A percentile compares a stretch with the other conserved stretches of the same genome.
These are phyloP conservation scores for Teunomyces tritomae DNA, from an alignment of 805 yeast species.

Conservation along the genomic window DNA sequence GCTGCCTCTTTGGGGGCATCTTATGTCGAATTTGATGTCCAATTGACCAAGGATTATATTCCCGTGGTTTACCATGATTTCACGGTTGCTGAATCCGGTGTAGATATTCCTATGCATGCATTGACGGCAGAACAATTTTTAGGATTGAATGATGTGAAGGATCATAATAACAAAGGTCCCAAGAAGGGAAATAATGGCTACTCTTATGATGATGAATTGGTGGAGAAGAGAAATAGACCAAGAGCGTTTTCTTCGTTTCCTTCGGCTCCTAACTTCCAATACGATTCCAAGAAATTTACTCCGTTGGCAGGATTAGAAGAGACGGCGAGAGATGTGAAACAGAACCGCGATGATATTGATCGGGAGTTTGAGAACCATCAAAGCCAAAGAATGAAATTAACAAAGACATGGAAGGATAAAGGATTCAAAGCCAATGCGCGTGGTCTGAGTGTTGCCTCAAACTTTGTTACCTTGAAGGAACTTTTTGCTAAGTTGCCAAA, in stretches of 20 bases:
- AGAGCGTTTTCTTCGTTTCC: constrained; percentile 38
- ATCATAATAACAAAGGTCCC: not conserved
- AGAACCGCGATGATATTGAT: constrained; percentile 28
- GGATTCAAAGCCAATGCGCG: constrained; percentile 92
- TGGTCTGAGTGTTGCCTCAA: constrained; percentile 86
- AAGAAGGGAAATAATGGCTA: constrained; percentile 14
- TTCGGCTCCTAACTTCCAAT: constrained; percentile 28
- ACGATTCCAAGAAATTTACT: constrained; percentile 5
- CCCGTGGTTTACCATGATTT: constrained; percentile 97
- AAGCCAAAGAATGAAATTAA: constrained; percentile 70
- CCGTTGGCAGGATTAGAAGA: constrained; percentile 6
- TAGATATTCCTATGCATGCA: constrained; percentile 93
- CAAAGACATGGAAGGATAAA: constrained; percentile 83
- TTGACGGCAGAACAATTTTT: constrained; percentile 86
- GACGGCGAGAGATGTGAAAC: constrained; percentile 9
- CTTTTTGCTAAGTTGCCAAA: constrained; percentile 77
- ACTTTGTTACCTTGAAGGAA: constrained; percentile 85
- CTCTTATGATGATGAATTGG: constrained; percentile 36
- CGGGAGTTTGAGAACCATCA: constrained; percentile 39
- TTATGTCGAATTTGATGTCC: constrained; percentile 96
- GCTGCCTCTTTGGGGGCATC: constrained; percentile 96
- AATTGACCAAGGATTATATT: constrained; percentile 82
- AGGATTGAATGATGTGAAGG: constrained; percentile 42
- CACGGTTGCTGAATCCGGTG: constrained; percentile 91
- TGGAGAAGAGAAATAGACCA: constrained; percentile 34